Evolutionary conservation across 2,329 filamentous ascomycete genomes (phyloP), one percentile per base, ranked within the genome.

Genomic region (Xylaria digitata): DNA sequence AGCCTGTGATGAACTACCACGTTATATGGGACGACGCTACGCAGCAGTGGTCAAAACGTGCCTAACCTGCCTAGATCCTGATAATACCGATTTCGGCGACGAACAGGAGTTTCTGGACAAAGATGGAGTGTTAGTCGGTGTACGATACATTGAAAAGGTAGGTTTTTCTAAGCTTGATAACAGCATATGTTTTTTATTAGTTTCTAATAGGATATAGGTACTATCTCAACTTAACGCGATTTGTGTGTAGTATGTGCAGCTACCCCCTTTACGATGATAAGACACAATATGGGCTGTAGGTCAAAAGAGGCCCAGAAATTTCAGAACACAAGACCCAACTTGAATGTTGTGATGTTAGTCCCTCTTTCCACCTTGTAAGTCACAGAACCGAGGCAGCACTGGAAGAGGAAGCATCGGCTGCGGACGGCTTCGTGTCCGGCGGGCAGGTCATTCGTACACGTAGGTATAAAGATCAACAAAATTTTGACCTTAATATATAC

Each of bases 51-150:
- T 77, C 1, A 69, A 69, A n/a, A 75, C 70, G 7, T 78, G 77
- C 55, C 66, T 79, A 6, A 77, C 76, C 1, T 77, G 76, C 54
- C 65, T 78, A n/a, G 77, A 78, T 67, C 49, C 52, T 6, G 73
- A 64, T 9, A 78, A 76, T 61, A 60, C 60, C 8, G 71, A 75
- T 46, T 79, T 78, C 63, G 75, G 73, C 6, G 72, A 77, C 46
- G 69, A 74, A 53, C 43, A 56, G 7, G 73, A 74, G 11, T 71
- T 77, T 52, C 21, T 72, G 19, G 75, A 78, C 62, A 72, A 74
- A 8, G 75, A 78, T 52, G 71, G 71, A 1, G 63, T 73, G 13
- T 11, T 65, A 15, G 60, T 73, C n/a, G 74, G 71, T 3, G 72
- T 77, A 5, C 60, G 71, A 48, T 77, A 72, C 62, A 75, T 76